phyloP scores from a whole-genome alignment of 495 filamentous ascomycete species.

The Aspergillus kassunensis region DNA sequence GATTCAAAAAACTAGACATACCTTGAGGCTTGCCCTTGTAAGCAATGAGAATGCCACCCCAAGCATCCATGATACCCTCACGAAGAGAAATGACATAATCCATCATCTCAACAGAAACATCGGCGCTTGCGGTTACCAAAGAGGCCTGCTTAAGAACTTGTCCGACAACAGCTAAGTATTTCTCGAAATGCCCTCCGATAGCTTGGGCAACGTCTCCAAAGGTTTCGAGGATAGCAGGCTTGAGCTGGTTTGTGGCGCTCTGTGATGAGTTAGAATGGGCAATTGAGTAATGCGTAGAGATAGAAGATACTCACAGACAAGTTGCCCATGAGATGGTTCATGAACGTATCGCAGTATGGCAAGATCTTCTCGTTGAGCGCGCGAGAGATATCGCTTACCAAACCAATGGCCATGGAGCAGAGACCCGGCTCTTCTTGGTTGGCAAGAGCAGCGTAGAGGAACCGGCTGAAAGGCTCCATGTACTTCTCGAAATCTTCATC shows the following conservation, averaged over 20 bases:
- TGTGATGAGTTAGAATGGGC: constrained; percentile 44
- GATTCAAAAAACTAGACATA: constrained; percentile 3
- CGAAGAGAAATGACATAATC: constrained; percentile 93
- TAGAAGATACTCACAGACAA: constrained; percentile 60
- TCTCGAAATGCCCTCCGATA: constrained; percentile 87
- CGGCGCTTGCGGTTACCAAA: constrained; percentile 63
- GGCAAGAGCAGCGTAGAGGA: constrained; percentile 84
- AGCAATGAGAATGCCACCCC: constrained; percentile 90
- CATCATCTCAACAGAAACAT: constrained; percentile 81
- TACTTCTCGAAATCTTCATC: constrained; percentile 93
- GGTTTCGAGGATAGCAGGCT: constrained; percentile 94
- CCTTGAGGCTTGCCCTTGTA: constrained; percentile 67
- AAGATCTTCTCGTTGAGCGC: constrained; percentile 84
- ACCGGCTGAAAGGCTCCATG: constrained; percentile 90
- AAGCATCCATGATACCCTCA: constrained; percentile 98
- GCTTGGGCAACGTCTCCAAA: constrained; percentile 98
- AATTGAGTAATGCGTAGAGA: background rate
- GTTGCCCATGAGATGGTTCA: constrained; percentile 93
- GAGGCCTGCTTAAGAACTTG: constrained; percentile 92
- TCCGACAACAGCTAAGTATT: constrained; percentile 85
- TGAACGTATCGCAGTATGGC: constrained; percentile 93
- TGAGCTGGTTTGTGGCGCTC: constrained; percentile 85
- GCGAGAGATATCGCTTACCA: constrained; percentile 92
- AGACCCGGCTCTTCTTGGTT: constrained; percentile 93
- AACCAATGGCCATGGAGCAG: constrained; percentile 94